Percentiles rank a stretch among this genome's conserved stretches.
Conservation (phyloP, 306 rosid species). For the Trifolium fragiferum region DNA sequence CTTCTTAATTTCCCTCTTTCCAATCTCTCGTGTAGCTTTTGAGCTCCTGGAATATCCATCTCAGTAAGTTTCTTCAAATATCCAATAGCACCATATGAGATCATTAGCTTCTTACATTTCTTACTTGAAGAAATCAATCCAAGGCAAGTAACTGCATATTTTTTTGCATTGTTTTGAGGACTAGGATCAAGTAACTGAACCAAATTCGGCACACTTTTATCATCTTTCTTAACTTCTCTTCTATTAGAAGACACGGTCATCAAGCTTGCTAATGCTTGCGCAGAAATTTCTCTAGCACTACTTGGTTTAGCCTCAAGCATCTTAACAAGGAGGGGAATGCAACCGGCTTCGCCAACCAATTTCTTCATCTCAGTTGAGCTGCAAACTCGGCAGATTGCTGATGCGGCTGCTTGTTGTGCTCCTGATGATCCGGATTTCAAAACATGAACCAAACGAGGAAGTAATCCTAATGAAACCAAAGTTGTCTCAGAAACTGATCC, state of each 20-base stretch:
- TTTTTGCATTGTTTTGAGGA: constrained; percentile 82
- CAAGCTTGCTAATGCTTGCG: constrained; percentile 73
- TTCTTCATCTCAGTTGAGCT: constrained; percentile 65
- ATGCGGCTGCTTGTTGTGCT: constrained; percentile 79
- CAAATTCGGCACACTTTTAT: constrained; percentile 77
- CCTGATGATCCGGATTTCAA: constrained; percentile 73
- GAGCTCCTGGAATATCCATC: constrained; percentile 91
- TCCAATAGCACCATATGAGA: constrained; percentile 92
- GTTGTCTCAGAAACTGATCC: constrained; percentile 60
- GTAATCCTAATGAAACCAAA: constrained; percentile 60
- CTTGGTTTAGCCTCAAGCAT: constrained; percentile 90
- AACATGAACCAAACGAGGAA: constrained; percentile 69
- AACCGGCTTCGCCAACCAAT: constrained; percentile 72
- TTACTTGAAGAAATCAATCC: constrained; percentile 70
- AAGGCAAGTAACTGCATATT: constrained; percentile 83
- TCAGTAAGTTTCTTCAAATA: constrained; percentile 90
- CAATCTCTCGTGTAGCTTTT: constrained; percentile 75
- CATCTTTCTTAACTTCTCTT: constrained; percentile 72
- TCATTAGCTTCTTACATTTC: constrained; percentile 89
- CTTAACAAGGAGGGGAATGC: constrained; percentile 71
- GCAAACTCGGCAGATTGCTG: constrained; percentile 64
- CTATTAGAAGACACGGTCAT: constrained; percentile 61
- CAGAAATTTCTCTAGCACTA: constrained; percentile 67
- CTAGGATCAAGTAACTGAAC: constrained; percentile 91
- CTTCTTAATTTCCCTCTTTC: constrained; percentile 79